Percentiles rank a stretch among this genome's conserved stretches.
Evolutionary conservation across 306 rosid species (phyloP).

Genomic region (Fragaria vesca): DNA sequence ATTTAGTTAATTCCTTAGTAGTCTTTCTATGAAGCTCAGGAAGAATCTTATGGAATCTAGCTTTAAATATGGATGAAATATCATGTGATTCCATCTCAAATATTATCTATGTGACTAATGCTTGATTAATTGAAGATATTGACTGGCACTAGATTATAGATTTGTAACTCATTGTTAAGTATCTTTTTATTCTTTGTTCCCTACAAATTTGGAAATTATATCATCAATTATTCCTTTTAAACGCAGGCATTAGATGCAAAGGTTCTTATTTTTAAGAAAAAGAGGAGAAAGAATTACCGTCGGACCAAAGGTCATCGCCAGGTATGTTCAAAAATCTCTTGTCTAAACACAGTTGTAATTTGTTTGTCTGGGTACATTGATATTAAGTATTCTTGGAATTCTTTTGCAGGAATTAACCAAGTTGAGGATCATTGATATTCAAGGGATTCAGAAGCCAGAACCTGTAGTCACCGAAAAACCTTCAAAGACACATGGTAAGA

Average conservation of each 20-base stretch:
- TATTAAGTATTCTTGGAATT: slow-evolving; percentile 22
- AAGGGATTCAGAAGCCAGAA: slow-evolving; percentile 77
- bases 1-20: background rate
- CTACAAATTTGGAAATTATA: background rate
- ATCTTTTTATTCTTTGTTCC: background rate
- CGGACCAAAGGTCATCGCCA: slow-evolving; percentile 88
- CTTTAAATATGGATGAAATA: background rate
- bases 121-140: slow-evolving; percentile 2
- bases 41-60: background rate
- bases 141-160: background rate
- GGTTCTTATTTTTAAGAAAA: slow-evolving; percentile 87
- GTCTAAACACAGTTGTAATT: background rate
- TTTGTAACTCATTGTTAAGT: background rate
- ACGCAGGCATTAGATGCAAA: slow-evolving; percentile 81
- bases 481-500: slow-evolving; percentile 52
- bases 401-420: slow-evolving; percentile 75
- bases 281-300: slow-evolving; percentile 93
- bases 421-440: slow-evolving; percentile 82
- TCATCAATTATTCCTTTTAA: slow-evolving; percentile 12
- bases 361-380: slow-evolving; percentile 12
- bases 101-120: background rate
- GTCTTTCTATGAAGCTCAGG: background rate
- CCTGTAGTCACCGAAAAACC: slow-evolving; percentile 38
- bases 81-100: background rate
- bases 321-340: slow-evolving; percentile 42